A percentile compares a stretch with the other conserved stretches of the same genome.
Evolutionary conservation across 2,329 filamentous ascomycete species (phyloP).

Genomic region (Colletotrichum horii): DNA sequence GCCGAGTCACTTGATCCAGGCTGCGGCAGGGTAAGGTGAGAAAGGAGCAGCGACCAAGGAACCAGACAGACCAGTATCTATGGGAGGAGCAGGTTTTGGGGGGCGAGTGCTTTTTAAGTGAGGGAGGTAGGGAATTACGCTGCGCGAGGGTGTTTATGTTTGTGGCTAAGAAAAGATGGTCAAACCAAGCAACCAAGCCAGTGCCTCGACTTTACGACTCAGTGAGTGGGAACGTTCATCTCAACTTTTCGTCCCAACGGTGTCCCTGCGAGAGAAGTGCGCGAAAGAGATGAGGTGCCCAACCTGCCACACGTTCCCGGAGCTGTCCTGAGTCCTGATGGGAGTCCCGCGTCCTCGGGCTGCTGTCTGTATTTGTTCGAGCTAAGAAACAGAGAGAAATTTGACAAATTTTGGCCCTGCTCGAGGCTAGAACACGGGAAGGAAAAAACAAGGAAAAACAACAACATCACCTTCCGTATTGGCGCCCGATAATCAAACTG

Average conservation of each 20-base stretch:
- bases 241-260: constrained; percentile 14
- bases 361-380: not conserved
- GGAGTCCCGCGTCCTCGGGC: not conserved
- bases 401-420: not conserved
- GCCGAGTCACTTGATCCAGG: constrained; percentile 4
- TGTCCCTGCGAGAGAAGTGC: not conserved
- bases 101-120: not conserved
- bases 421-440: not conserved
- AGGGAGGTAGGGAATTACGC: not conserved
- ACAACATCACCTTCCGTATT: not conserved
- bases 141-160: not conserved
- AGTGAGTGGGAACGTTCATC: constrained; percentile 11
- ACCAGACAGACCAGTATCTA: not conserved
- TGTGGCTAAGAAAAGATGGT: not conserved
- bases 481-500: constrained; percentile 17
- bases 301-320: not conserved
- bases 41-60: not conserved
- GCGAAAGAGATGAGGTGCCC: not conserved
- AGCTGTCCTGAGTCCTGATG: not conserved
- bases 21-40: constrained; percentile 13
- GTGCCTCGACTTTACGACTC: constrained; percentile 7
- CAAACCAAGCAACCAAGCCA: not conserved
- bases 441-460: not conserved
- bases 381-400: not conserved
- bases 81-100: not conserved